phyloP scores from a whole-genome alignment of 106 monocot genomes.

The Narthecium ossifragum region DNA sequence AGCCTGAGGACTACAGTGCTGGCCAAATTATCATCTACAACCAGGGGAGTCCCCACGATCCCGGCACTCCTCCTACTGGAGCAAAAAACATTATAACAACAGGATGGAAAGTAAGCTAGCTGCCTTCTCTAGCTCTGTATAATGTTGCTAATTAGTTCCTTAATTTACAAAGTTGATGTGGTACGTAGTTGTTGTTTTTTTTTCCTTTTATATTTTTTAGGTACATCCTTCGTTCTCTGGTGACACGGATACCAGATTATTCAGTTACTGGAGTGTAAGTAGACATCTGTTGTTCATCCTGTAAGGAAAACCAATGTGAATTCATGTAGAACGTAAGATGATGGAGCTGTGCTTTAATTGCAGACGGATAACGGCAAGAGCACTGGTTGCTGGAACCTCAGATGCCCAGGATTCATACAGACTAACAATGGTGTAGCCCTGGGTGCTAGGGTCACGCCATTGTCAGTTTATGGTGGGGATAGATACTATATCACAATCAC shows the following conservation, averaged over 20 bases:
- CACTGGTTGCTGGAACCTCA: conserved; percentile 27
- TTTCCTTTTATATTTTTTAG: neutral
- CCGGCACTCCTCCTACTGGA: no score
- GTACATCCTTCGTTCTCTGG: conserved; percentile 23
- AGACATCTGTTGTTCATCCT: neutral
- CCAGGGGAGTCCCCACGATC: no score
- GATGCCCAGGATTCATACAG: conserved; percentile 34
- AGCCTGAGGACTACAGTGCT: conserved; percentile 19
- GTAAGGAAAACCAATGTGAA: neutral
- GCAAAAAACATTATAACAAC: no score
- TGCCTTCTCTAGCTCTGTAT: neutral
- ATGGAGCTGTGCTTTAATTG: neutral
- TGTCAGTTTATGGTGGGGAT: neutral
- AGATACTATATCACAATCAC: conserved; percentile 1
- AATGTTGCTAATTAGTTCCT: neutral
- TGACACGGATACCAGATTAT: conserved; percentile 17
- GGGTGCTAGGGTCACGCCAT: conserved; percentile 3
- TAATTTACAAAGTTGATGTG: neutral
- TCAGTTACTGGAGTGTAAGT: conserved; percentile 32
- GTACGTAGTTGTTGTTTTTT: no score
- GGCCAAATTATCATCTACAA: no score
- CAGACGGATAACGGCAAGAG: no score
- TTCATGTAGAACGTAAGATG: neutral
- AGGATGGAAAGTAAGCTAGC: conserved; percentile 17
- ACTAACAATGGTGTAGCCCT: conserved; percentile 11